Evolutionary conservation across 164 flowering plant species (phyloP), one percentile per base, ranked within the genome.

Genomic region (Amborella trichopoda): DNA sequence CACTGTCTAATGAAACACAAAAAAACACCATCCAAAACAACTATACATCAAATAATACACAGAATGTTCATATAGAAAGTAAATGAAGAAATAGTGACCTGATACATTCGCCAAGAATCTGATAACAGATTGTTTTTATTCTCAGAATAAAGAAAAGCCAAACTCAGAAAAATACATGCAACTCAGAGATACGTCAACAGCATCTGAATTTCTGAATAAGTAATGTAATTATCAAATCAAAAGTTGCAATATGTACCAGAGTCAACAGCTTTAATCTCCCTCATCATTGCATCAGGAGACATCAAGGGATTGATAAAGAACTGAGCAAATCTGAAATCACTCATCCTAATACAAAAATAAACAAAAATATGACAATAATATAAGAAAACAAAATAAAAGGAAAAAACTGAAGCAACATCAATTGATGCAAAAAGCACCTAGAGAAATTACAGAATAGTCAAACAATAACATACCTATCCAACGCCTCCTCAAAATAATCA

Each of bases 231-330:
- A 2, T n/a, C 1, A 37, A 21, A n/a, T 8, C 6, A 21, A 37
- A 6, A 8, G 16, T 37, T 18, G 8, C 6, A 49, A 27, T 11
- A 42, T 28, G 59, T 55, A 91, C 95, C 98, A 69, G 98, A 90
- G 69, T 90, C 95, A 52, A 90, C 98, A 13, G 96, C 98, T 69
- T 91, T 83, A 41, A 91, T 86, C 67, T 91, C 98, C 53, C 98
- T 76, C 40, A 21, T 72, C 28, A 96, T 86, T 53, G 96, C 98
- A 78, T 91, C 96, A 52, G 90, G 71, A 49, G 96, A 78, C 98
- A 91, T 91, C 68, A 91, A 57, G 24, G 98, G 98, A 54, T 71
- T 86, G 48, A 81, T 70, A 62, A 91, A 91, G 58, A 91, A 91
- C 60, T 91, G 98, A 9, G 95, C 79, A 59, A 83, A 49, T 12